Base-by-base conservation (phyloP, 331 rosid genomes). In the Pyrus hybrid region DNA sequence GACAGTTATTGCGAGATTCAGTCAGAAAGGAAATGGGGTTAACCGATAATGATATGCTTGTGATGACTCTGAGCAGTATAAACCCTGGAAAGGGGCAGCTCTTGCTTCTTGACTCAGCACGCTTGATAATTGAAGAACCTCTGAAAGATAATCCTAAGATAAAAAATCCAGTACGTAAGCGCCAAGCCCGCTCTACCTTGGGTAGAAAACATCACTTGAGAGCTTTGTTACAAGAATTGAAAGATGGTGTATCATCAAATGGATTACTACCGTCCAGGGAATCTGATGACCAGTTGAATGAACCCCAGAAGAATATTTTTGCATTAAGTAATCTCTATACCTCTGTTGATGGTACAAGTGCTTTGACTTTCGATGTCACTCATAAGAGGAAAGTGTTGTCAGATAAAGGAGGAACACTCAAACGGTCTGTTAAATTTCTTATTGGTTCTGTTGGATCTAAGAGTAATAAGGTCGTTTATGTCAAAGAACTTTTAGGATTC, bases 81-180 rank as follows among this genome's bases (percentile, higher is more conserved):
- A 95, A 95, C 80, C 89, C 99, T 33, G 97, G 93, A 71, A 95
- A 95, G 83, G 99, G 99, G 72, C 99, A 95, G 83, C 86, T 90
- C 49, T 84, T 92, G 63, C 92, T 92, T 79, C 92, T 95, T 80
- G 96, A 90, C 77, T 90, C 97, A 25, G 95, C 86, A 70, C 77
- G 78, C 79, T 47, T 84, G 70, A 74, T 88, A 85, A 67, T 86
- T 33, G 91, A 87, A 79, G 85, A 64, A 78, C 64, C 67, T 29
- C 78, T 43, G 68, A 82, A 74, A 80, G 84, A 86, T 77, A 76
- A 70, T 64, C 70, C 83, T 73, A 86, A 79, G 57, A 61, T 75
- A 17, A 88, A 79, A 75, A 87, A 32, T 41, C 57, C 83, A 54
- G 78, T 74, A 41, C 79, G 72, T 73, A 43, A 74, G 71, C 77